phyloP scores from a whole-genome alignment of 495 filamentous ascomycete species.

The Neurospora sp. region DNA sequence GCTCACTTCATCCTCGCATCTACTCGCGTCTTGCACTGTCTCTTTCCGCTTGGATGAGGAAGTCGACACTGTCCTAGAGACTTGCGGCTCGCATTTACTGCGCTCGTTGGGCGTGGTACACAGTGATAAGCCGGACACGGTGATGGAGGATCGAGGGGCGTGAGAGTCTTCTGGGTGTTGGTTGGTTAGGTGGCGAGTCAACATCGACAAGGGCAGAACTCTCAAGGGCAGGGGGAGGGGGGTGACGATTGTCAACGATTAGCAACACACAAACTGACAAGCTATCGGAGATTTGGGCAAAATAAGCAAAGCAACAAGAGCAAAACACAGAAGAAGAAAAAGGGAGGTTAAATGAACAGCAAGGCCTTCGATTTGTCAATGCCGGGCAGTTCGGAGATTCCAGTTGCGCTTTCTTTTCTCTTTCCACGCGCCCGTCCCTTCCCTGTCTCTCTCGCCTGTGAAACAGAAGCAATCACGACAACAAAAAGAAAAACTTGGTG shows the following conservation, averaged over 20 bases:
- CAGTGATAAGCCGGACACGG: not conserved
- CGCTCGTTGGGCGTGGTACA: not conserved
- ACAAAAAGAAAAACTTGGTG: not conserved
- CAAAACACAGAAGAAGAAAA: not conserved
- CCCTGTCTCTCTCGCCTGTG: not conserved
- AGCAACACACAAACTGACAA: not conserved
- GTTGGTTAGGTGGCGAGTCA: not conserved
- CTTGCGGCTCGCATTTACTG: not conserved
- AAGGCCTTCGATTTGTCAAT: not conserved
- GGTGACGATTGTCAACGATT: not conserved
- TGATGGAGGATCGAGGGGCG: not conserved
- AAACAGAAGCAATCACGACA: not conserved
- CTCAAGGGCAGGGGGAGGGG: not conserved
- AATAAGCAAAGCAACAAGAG: not conserved
- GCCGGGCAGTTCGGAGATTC: not conserved
- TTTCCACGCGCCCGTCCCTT: not conserved
- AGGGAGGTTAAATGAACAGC: not conserved
- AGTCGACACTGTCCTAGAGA: not conserved
- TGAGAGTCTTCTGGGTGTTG: not conserved
- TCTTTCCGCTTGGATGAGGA: not conserved
- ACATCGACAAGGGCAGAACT: not conserved
- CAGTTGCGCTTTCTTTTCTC: not conserved
- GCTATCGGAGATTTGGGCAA: not conserved
- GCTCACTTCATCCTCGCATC: not conserved
- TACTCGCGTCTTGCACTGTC: not conserved